Conservation (phyloP, 2,329 filamentous ascomycete genomes). For the Trichoderma brevicompactum region DNA sequence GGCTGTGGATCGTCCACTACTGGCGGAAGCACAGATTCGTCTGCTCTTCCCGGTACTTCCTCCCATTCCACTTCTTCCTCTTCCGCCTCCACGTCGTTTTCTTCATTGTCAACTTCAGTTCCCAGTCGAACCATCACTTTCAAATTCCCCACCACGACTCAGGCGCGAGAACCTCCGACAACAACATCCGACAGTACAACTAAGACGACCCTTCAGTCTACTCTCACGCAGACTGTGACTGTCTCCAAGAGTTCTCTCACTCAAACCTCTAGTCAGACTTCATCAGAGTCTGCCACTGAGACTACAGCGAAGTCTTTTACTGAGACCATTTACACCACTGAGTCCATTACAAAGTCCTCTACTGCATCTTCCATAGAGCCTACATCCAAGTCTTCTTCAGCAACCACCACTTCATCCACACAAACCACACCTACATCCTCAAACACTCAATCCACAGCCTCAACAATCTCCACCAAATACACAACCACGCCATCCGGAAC, state of each 20-base stretch:
- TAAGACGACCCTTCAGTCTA: constrained; percentile 2
- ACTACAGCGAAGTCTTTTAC: background rate
- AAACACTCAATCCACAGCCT: background rate
- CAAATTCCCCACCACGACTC: constrained; percentile 2
- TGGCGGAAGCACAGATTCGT: constrained; percentile 11
- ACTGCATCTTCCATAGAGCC: background rate
- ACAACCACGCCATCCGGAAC: background rate
- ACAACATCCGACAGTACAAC: constrained; percentile 7
- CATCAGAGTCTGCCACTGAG: background rate
- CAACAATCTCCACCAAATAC: background rate
- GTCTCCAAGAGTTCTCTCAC: constrained; percentile 6
- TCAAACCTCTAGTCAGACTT: background rate
- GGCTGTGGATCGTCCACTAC: constrained; percentile 26
- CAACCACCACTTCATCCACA: background rate
- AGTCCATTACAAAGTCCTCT: background rate
- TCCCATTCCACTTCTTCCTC: background rate
- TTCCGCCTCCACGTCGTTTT: background rate
- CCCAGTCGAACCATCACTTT: background rate
- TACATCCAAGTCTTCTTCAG: background rate
- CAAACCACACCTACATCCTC: background rate
- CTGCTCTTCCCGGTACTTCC: background rate
- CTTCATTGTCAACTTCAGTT: background rate
- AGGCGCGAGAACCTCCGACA: background rate
- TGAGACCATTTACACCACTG: background rate
- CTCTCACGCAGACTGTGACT: constrained; percentile 26